phyloP scores from a whole-genome alignment of 805 yeast species.

The Barnettozyma pratensis region DNA sequence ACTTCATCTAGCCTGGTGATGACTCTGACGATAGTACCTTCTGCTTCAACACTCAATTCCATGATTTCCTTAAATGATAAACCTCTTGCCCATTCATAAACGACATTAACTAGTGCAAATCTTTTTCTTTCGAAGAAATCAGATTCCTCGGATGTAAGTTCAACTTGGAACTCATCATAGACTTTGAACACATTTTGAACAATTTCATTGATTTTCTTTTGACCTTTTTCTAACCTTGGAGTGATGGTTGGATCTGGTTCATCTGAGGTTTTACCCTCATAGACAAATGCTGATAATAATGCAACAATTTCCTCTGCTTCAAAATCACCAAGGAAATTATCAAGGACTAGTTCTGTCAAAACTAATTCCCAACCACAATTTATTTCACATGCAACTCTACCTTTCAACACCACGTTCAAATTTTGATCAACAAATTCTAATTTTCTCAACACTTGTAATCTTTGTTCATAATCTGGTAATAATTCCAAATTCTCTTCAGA shows the following conservation, averaged over 20 bases:
- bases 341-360: conserved; percentile 82
- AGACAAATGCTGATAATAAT: conserved; percentile 82
- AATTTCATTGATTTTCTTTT: conserved; percentile 61
- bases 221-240: conserved; percentile 75
- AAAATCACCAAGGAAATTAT: conserved; percentile 87
- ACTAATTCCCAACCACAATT: conserved; percentile 89
- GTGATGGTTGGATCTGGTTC: conserved; percentile 61
- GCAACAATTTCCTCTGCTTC: conserved; percentile 98
- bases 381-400: conserved; percentile 90
- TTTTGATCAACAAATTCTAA: conserved; percentile 75
- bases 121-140: conserved; percentile 78
- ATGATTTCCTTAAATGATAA: conserved; percentile 86
- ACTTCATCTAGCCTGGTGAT: conserved; percentile 92
- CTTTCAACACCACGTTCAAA: conserved; percentile 78
- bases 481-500: conserved; percentile 87
- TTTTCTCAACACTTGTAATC: conserved; percentile 71
- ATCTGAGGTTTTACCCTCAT: conserved; percentile 67
- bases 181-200: conserved; percentile 57
- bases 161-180: conserved; percentile 63
- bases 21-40: conserved; percentile 95
- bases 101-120: conserved; percentile 88
- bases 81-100: conserved; percentile 98
- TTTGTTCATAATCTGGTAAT: conserved; percentile 89
- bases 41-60: conserved; percentile 83
- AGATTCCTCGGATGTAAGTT: conserved; percentile 77